Evolutionary conservation across 768 basidiomycete species (phyloP).

Genomic region (Collybia nuda): DNA sequence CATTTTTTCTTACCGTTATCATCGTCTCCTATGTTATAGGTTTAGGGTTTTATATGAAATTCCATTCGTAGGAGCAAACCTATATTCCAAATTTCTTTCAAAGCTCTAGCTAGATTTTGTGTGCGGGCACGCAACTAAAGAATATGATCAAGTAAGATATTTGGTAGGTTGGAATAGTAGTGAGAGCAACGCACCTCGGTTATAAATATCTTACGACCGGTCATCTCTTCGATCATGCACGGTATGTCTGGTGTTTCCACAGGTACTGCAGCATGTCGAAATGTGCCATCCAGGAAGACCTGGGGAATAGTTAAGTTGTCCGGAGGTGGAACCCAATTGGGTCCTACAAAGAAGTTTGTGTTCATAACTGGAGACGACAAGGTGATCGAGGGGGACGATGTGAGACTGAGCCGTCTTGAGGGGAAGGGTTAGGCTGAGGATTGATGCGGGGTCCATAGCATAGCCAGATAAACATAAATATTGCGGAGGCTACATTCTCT

Average conservation of each 20-base stretch:
- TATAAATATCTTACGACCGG: slow-evolving; percentile 36
- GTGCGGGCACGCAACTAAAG: slow-evolving; percentile 45
- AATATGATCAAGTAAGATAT: neutral
- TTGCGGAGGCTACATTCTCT: too few species aligned
- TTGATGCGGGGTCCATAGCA: too few species aligned
- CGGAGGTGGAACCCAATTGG: slow-evolving; percentile 35
- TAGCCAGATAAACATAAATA: too few species aligned
- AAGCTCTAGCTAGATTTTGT: slow-evolving; percentile 45
- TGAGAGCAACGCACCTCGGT: slow-evolving; percentile 32
- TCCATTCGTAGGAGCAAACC: too few species aligned
- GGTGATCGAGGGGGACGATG: too few species aligned
- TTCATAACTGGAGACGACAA: too few species aligned
- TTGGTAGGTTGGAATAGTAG: neutral
- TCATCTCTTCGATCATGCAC: slow-evolving; percentile 52
- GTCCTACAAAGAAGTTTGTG: too few species aligned
- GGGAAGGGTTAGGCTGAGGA: too few species aligned
- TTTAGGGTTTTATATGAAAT: too few species aligned
- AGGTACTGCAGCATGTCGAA: slow-evolving; percentile 39
- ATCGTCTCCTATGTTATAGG: slow-evolving; percentile 45
- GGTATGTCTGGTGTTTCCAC: slow-evolving; percentile 28
- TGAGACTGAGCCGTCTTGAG: too few species aligned
- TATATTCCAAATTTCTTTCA: slow-evolving; percentile 38
- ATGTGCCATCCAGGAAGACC: slow-evolving; percentile 44
- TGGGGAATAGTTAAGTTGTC: slow-evolving; percentile 53
- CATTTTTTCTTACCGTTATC: slow-evolving; percentile 32